Percentiles rank a stretch among this genome's conserved stretches.
phyloP scores from a whole-genome alignment of 257 asterid species.

The Lantana camara region DNA sequence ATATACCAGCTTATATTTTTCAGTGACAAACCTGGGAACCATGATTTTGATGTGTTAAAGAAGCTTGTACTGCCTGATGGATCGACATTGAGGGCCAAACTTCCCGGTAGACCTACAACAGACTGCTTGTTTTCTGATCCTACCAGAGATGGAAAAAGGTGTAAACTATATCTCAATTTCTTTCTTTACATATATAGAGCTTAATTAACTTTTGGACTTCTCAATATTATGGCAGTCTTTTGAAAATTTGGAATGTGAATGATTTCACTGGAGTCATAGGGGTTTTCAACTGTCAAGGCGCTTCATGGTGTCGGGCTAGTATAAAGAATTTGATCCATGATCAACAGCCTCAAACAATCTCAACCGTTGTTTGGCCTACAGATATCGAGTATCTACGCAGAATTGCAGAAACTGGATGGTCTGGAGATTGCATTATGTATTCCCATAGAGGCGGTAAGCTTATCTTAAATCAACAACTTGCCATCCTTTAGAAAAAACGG shows the following conservation, averaged over 20 bases:
- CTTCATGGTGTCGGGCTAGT: slow-evolving; percentile 70
- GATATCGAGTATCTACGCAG: slow-evolving; percentile 78
- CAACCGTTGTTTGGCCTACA: slow-evolving; percentile 61
- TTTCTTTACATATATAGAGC: slow-evolving; percentile 1
- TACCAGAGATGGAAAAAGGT: slow-evolving; percentile 87
- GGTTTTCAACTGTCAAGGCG: slow-evolving; percentile 83
- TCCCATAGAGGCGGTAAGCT: slow-evolving; percentile 59
- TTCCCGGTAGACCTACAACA: slow-evolving; percentile 90
- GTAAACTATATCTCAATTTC: background rate
- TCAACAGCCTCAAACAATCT: slow-evolving; percentile 60
- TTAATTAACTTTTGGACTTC: background rate
- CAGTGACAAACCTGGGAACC: slow-evolving; percentile 94
- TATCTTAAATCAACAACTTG: no score
- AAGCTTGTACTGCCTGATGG: slow-evolving; percentile 93
- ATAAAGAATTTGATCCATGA: slow-evolving; percentile 82
- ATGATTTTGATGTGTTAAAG: slow-evolving; percentile 68
- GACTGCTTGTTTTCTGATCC: slow-evolving; percentile 93
- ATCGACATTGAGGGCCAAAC: slow-evolving; percentile 79
- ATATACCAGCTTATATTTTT: no score
- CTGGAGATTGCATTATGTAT: slow-evolving; percentile 63
- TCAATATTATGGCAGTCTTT: slow-evolving; percentile 73
- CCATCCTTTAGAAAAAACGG: no score
- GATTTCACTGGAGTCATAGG: slow-evolving; percentile 76
- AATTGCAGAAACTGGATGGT: slow-evolving; percentile 55
- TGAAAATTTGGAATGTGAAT: slow-evolving; percentile 84